Base-by-base conservation (phyloP, 1,139 yeast species). In the Yamadazyma songkhlaensis region DNA sequence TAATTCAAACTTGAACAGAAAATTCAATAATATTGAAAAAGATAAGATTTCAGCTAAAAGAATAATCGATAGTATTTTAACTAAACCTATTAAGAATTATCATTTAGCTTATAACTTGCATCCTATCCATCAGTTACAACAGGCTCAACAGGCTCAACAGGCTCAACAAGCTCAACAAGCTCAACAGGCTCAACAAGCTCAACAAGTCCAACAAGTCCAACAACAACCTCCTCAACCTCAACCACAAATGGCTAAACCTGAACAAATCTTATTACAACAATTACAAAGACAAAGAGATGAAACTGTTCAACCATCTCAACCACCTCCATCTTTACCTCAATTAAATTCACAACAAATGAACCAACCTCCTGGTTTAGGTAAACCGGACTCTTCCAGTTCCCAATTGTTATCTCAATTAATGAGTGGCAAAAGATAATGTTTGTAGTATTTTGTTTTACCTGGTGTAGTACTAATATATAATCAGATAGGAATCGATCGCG, bases 341-440 rank as follows among this genome's bases (percentile, higher is more conserved):
- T 17, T 17, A 6, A 17, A 17, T 17, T 17, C 20, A 17, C 35
- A 57, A 47, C 52, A 51, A 32, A 44, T 36, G 21, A 49, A 43
- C 15, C 49, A 43, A 38, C 51, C 50, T 39, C 37, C 42, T 23
- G 40, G 50, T 27, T 37, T 40, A 27, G 39, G 35, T 21, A 39
- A 35, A 38, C 41, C 41, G 8, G 41, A 39, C 13, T 62, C 72
- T 21, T 64, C 73, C 4, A 81, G 87, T 37, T 77, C 84, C 21
- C 89, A 83, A 54, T 67, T 84, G 49, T 67, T 83, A 48, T 81
- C 77, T 36, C 90, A 83, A 54, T 67, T 83, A 53, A 79, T 83
- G 76, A 79, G 80, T 47, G 86, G 87, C 25, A 81, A 81, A 59
- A 79, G 65, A 50, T 66, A 52, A 47, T 25, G 10, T 25, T 25